phyloP scores from a whole-genome alignment of 177 flowering plant species.

The Vitis hybrid region DNA sequence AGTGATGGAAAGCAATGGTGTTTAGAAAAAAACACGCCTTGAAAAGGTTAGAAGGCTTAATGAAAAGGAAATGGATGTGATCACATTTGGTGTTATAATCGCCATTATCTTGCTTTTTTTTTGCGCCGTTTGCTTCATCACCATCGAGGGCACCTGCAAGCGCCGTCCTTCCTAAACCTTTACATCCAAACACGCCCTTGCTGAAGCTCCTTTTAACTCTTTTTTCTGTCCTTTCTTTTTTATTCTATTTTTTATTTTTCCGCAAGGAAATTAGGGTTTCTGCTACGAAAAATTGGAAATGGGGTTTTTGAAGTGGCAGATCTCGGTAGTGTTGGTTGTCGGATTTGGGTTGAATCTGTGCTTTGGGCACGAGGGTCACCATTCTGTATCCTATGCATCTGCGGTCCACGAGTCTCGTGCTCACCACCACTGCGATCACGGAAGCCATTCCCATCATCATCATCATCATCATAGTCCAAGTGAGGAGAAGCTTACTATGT shows the following conservation, averaged over 20 bases:
- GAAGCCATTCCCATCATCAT: slow-evolving; percentile 17
- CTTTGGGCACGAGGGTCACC: slow-evolving; percentile 17
- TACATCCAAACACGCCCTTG: neutral
- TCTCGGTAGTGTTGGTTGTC: slow-evolving; percentile 6
- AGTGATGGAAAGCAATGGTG: too few species aligned
- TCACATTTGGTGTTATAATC: slow-evolving; percentile 75
- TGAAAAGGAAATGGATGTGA: slow-evolving; percentile 49
- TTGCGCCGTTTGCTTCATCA: slow-evolving; percentile 52
- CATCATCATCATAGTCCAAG: slow-evolving; percentile 18
- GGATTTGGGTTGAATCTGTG: slow-evolving; percentile 25
- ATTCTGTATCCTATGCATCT: slow-evolving; percentile 21
- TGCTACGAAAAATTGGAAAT: slow-evolving; percentile 8
- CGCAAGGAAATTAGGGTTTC: neutral
- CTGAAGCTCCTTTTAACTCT: neutral
- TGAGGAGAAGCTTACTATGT: slow-evolving; percentile 7
- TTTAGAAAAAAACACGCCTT: neutral
- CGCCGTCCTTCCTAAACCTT: slow-evolving; percentile 27
- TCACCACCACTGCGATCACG: slow-evolving; percentile 30
- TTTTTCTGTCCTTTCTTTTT: neutral
- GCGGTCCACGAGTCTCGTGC: slow-evolving; percentile 18
- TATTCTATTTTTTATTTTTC: neutral
- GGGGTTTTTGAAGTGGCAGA: slow-evolving; percentile 8
- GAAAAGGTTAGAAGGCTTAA: neutral
- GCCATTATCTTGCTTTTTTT: slow-evolving; percentile 71
- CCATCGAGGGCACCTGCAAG: slow-evolving; percentile 82